A percentile compares a stretch with the other conserved stretches of the same genome.
phyloP scores from a whole-genome alignment of 805 yeast genomes.

The Komagataella phaffii region DNA sequence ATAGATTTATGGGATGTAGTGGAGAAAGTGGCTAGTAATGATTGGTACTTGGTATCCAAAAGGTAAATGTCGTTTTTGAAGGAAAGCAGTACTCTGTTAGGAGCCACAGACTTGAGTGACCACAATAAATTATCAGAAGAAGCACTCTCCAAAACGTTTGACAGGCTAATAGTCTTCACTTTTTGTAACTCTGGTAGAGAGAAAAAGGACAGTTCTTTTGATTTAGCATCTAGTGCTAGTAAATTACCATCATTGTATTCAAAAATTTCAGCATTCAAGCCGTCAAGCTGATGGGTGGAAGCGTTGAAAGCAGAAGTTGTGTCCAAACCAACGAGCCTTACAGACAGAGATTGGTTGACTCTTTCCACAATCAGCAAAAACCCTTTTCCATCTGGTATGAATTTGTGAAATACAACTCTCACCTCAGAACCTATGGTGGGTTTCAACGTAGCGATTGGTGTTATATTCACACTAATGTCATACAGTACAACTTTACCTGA shows the following conservation, averaged over 20 bases:
- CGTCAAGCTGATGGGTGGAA: background rate
- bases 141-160: background rate
- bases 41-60: slow-evolving; percentile 29
- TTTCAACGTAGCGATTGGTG: slow-evolving; percentile 8
- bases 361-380: slow-evolving; percentile 3
- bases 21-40: slow-evolving; percentile 19
- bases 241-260: background rate
- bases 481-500: slow-evolving; percentile 12
- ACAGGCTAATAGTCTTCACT: slow-evolving; percentile 1
- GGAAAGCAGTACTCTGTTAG: slow-evolving; percentile 32
- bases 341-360: background rate
- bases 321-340: background rate
- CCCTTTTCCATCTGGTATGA: slow-evolving; percentile 3
- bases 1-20: slow-evolving; percentile 3
- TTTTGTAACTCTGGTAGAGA: slow-evolving; percentile 5
- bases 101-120: slow-evolving; percentile 5
- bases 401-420: slow-evolving; percentile 14
- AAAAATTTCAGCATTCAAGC: background rate
- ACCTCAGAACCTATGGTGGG: slow-evolving; percentile 3
- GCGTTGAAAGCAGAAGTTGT: background rate
- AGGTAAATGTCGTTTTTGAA: slow-evolving; percentile 24
- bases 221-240: background rate
- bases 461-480: slow-evolving; percentile 13
- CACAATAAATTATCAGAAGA: slow-evolving; percentile 2
- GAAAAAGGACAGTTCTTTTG: slow-evolving; percentile 3